Conservation (phyloP, 1,139 yeast genomes). For the Geotrichum aggregatum region DNA sequence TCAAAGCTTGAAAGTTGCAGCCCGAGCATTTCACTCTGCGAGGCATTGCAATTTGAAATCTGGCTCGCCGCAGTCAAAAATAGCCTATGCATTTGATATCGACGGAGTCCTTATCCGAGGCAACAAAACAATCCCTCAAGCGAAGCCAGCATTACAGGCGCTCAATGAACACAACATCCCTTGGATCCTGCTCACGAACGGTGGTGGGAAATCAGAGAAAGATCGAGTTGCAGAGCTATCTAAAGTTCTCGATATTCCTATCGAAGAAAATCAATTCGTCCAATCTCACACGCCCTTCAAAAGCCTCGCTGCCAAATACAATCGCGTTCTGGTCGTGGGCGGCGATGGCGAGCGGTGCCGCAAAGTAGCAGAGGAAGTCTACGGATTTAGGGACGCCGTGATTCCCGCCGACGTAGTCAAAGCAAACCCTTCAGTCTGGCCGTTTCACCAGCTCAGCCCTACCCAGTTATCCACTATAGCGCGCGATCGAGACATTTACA, state of each 20-base stretch:
- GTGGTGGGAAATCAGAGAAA: slow-evolving; percentile 78
- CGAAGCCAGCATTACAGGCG: slow-evolving; percentile 57
- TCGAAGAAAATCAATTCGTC: slow-evolving; percentile 61
- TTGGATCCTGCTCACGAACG: slow-evolving; percentile 81
- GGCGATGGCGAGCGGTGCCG: slow-evolving; percentile 70
- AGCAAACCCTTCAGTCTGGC: slow-evolving; percentile 60
- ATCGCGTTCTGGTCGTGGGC: slow-evolving; percentile 76
- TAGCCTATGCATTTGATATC: slow-evolving; percentile 40
- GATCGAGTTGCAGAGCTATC: slow-evolving; percentile 58
- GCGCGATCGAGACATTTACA: slow-evolving; percentile 24
- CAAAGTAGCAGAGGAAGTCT: slow-evolving; percentile 58
- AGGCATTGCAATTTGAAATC: neutral
- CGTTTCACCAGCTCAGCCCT: slow-evolving; percentile 57
- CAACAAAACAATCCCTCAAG: slow-evolving; percentile 60
- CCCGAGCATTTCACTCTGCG: slow-evolving; percentile 1
- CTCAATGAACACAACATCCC: slow-evolving; percentile 62
- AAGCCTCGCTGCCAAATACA: slow-evolving; percentile 50
- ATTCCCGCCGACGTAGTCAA: slow-evolving; percentile 70
- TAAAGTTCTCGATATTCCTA: slow-evolving; percentile 46
- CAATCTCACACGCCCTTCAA: slow-evolving; percentile 91
- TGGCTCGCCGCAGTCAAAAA: neutral
- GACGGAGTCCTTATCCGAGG: slow-evolving; percentile 94
- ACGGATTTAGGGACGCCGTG: slow-evolving; percentile 78
- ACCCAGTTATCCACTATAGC: slow-evolving; percentile 51
- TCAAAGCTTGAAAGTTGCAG: neutral